phyloP scores from a whole-genome alignment of 352 stramenopile genomes.

The Thraustotheca clavata region DNA sequence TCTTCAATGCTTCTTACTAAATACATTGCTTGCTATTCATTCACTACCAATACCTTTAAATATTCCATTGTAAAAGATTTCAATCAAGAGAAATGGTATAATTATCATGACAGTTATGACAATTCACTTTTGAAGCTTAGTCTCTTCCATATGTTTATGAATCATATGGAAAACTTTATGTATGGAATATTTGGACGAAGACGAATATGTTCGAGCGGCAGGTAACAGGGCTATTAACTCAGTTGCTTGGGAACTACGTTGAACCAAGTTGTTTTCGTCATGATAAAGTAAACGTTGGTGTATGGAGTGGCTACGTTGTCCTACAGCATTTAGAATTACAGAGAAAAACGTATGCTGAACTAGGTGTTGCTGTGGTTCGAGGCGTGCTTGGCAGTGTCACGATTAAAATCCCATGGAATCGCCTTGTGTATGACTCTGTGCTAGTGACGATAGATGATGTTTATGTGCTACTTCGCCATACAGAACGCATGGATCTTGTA shows the following conservation, averaged over 20 bases:
- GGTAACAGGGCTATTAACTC: slow-evolving; percentile 76
- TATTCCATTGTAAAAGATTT: no score
- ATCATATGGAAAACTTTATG: background rate
- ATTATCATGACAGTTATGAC: no score
- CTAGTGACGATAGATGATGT: slow-evolving; percentile 82
- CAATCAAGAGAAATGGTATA: no score
- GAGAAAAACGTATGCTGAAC: slow-evolving; percentile 54
- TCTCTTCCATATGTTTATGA: no score
- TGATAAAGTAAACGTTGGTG: slow-evolving; percentile 82
- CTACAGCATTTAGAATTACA: slow-evolving; percentile 75
- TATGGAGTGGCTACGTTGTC: slow-evolving; percentile 83
- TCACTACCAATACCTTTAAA: no score
- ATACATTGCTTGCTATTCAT: no score
- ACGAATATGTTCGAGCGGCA: slow-evolving; percentile 79
- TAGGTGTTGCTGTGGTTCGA: slow-evolving; percentile 36
- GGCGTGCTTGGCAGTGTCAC: slow-evolving; percentile 77
- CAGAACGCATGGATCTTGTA: slow-evolving; percentile 29
- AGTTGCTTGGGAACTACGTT: slow-evolving; percentile 79
- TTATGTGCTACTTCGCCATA: slow-evolving; percentile 67
- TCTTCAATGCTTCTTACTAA: no score
- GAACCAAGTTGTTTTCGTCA: slow-evolving; percentile 80
- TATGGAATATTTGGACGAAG: background rate
- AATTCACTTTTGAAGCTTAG: no score
- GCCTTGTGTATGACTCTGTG: slow-evolving; percentile 79
- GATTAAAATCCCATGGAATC: slow-evolving; percentile 87